Evolutionary conservation across 2,329 filamentous ascomycete species (phyloP).

Genomic region (Cercospora janseana): DNA sequence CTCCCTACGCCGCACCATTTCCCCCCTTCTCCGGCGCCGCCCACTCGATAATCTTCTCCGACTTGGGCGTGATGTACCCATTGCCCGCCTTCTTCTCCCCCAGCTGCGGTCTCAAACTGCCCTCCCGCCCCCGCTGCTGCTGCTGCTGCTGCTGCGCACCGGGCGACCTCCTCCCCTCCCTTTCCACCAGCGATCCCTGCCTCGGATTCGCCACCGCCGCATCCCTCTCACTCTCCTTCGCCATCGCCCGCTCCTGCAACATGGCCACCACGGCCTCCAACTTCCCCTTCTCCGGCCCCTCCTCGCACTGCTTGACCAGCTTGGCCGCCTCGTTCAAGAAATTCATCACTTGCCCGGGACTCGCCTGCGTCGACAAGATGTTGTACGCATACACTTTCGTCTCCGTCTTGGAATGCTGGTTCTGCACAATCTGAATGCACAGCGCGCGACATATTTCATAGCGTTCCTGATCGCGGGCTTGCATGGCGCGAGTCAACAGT

Average conservation of each 20-base stretch:
- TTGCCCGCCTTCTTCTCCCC: slow-evolving; percentile 11
- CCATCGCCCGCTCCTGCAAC: slow-evolving; percentile 19
- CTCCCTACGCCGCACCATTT: not conserved
- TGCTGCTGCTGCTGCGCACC: not conserved
- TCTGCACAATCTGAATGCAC: slow-evolving; percentile 26
- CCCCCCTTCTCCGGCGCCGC: slow-evolving; percentile 11
- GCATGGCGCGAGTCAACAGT: slow-evolving; percentile 27
- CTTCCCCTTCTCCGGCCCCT: slow-evolving; percentile 20
- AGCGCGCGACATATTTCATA: slow-evolving; percentile 27
- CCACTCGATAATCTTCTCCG: slow-evolving; percentile 28
- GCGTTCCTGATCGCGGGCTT: slow-evolving; percentile 20
- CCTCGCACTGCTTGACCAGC: slow-evolving; percentile 19
- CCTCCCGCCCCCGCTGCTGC: no score
- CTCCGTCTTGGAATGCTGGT: slow-evolving; percentile 21
- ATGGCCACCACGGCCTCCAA: slow-evolving; percentile 23
- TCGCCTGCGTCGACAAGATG: slow-evolving; percentile 26
- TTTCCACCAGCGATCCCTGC: not conserved
- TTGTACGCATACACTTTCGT: slow-evolving; percentile 30
- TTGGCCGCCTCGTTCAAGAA: slow-evolving; percentile 24
- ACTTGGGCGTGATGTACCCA: slow-evolving; percentile 25
- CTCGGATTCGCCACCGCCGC: slow-evolving; percentile 6
- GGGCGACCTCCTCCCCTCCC: slow-evolving; percentile 1
- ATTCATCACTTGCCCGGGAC: slow-evolving; percentile 21
- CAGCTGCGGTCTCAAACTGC: no score
- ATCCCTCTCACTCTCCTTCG: slow-evolving; percentile 8